Evolutionary conservation across 805 yeast genomes (phyloP).

Genomic region (Spathaspora passalidarum): DNA sequence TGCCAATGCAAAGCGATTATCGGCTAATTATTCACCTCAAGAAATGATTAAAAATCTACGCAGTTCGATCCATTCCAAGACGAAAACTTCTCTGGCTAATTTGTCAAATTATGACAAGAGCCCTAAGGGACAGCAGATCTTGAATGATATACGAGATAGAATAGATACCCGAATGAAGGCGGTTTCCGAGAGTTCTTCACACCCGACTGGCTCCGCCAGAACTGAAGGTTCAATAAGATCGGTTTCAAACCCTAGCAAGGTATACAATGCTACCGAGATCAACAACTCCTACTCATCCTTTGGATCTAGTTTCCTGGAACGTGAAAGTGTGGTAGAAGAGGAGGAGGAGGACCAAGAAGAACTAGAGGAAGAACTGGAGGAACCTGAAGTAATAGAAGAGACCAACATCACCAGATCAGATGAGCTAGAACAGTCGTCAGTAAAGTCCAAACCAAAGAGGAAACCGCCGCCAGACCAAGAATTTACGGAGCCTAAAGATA

Average conservation of each 20-base stretch:
- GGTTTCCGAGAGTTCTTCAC: not conserved
- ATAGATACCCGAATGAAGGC: conserved; percentile 22
- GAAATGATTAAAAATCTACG: conserved; percentile 31
- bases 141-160: conserved; percentile 34
- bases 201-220: not conserved
- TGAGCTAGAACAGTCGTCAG: not conserved
- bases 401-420: not conserved
- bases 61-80: conserved; percentile 28
- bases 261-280: not conserved
- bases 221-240: not conserved
- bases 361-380: not conserved
- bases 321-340: conserved; percentile 2
- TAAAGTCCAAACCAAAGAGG: conserved; percentile 14
- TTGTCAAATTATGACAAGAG: conserved; percentile 15
- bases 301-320: conserved; percentile 23
- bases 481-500: not conserved
- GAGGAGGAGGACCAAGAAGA: not conserved
- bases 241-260: not conserved
- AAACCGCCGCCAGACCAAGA: conserved; percentile 25
- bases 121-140: conserved; percentile 18
- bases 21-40: conserved; percentile 21
- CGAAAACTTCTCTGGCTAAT: conserved; percentile 8
- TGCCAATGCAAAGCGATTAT: conserved; percentile 9
- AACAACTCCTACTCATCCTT: conserved; percentile 26
- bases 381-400: not conserved